Evolutionary conservation across 345 rosid genomes (phyloP), one percentile per base, ranked within the genome.

Genomic region (Salix koriyanagi): DNA sequence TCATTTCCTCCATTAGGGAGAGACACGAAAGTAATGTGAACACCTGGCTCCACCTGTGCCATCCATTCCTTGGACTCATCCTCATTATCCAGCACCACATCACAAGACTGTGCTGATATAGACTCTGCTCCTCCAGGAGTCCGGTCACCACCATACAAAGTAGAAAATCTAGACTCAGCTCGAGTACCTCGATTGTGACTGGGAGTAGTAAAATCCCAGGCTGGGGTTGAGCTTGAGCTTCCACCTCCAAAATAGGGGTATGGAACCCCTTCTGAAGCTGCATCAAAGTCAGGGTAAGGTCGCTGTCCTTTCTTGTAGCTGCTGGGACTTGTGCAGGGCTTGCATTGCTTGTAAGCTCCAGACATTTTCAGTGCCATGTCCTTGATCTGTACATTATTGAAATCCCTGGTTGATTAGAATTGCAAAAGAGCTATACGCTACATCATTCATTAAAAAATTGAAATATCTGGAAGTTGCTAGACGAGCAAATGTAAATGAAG

Each of bases 41-140:
- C 98, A 23, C 99, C 99, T 0, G 99, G 99, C 83, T 96, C 99
- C 36, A 96, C 99, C 84, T 93, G 99, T 44, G 99, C 98, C 98
- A 96, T 92, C 99, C 99, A 96, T 70, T 96, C 99, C 83, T 96
- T 93, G 30, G 96, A 87, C 76, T 83, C 91, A 44, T 91, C 90
- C 75, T 95, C 96, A 48, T 93, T 93, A 62, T 93, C 98, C 15
- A 93, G 74, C 44, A 90, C 91, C 61, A 90, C 88, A 72, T 92
- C 98, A 72, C 90, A 85, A 82, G 80, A 91, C 77, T 87, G 86
- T 3, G 87, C 90, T 11, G 95, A 92, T 78, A 89, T 66, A 36
- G 94, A 83, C 42, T 80, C 90, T 41, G 36, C 67, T 88, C 71
- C 92, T 86, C 84, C 83, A 42, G 97, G 96, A 41, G 94, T 88